These are phyloP conservation scores for Sarcodon aspratus DNA, from an alignment of 768 basidiomycete species.

Conservation along the genomic window DNA sequence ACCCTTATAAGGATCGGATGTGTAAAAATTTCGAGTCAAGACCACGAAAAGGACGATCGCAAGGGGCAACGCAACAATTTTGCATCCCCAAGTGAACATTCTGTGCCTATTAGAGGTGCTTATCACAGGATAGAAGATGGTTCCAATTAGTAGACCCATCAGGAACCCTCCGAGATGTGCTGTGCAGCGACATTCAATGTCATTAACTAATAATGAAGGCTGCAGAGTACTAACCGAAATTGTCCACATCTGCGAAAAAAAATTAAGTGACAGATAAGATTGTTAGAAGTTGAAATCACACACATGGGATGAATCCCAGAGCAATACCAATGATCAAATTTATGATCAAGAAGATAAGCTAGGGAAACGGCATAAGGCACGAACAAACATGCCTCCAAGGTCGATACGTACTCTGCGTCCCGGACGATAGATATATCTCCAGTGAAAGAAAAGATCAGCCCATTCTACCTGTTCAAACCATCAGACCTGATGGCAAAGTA, in stretches of 20 bases:
- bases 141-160: conserved; percentile 75
- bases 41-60: conserved; percentile 75
- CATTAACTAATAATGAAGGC: neutral
- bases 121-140: conserved; percentile 83
- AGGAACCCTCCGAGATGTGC: conserved; percentile 84
- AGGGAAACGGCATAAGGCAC: neutral
- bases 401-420: conserved; percentile 48
- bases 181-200: conserved; percentile 15
- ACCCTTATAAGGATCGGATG: conserved; percentile 76
- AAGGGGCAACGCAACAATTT: conserved; percentile 64
- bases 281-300: conserved; percentile 14
- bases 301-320: conserved; percentile 76
- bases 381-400: neutral
- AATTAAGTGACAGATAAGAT: neutral
- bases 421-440: conserved; percentile 81
- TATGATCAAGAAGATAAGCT: conserved; percentile 78
- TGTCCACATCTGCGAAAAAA: conserved; percentile 59
- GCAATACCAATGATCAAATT: conserved; percentile 84
- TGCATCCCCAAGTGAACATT: conserved; percentile 59
- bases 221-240: conserved; percentile 49
- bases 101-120: conserved; percentile 67
- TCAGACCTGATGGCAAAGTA: neutral
- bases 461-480: conserved; percentile 43
- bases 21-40: conserved; percentile 84
- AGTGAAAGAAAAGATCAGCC: conserved; percentile 88